Conservation (phyloP, 2,329 filamentous ascomycete species). For the Diaporthe eres region DNA sequence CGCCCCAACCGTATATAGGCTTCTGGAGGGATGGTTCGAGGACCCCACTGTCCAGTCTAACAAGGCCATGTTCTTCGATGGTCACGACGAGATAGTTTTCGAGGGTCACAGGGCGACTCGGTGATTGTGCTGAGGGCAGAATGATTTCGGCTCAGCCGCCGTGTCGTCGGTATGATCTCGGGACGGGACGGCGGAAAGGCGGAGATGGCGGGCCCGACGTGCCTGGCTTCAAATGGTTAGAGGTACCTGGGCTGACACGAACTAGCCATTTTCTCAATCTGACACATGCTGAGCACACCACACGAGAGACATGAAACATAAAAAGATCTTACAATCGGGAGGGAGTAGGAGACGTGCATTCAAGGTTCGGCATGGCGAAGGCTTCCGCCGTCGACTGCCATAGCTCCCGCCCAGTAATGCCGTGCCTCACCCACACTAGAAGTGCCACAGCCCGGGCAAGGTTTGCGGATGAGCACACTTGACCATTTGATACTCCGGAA, state of each 20-base stretch:
- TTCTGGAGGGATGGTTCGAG: not conserved
- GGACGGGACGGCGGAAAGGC: constrained; percentile 15
- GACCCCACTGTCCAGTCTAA: not conserved
- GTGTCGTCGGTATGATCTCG: not conserved
- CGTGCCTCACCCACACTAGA: not conserved
- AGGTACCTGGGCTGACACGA: not conserved
- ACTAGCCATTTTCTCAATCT: constrained; percentile 11
- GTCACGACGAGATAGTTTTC: not conserved
- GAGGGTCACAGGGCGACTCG: not conserved
- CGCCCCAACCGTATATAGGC: not conserved
- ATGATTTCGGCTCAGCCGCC: not conserved
- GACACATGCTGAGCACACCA: not conserved
- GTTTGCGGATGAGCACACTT: not conserved
- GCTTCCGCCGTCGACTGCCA: not conserved
- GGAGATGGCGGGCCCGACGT: not conserved
- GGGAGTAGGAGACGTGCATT: not conserved
- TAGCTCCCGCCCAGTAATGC: constrained; percentile 6
- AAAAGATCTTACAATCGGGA: not conserved
- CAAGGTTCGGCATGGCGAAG: not conserved
- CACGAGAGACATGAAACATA: constrained; percentile 10
- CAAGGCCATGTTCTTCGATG: not conserved
- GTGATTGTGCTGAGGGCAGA: not conserved
- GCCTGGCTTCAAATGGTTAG: not conserved
- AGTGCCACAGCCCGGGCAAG: not conserved
- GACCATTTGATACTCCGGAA: constrained; percentile 1